Base-by-base conservation (phyloP, 345 rosid genomes). In the Eucalyptus cloeziana region DNA sequence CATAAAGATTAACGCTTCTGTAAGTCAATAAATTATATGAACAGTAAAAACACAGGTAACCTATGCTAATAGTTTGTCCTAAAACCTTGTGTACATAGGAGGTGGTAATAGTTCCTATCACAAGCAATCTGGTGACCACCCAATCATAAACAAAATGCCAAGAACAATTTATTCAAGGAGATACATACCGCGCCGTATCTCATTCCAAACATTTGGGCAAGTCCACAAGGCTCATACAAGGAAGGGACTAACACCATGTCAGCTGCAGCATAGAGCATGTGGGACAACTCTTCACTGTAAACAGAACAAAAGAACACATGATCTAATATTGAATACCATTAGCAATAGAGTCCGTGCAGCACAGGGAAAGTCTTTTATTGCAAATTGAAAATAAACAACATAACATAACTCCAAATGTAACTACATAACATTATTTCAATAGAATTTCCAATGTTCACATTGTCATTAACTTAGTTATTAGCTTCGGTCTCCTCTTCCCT, bases 191-290 rank as follows among this genome's bases (percentile, higher is more conserved):
- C 90, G 47, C 96, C 96, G 80, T 94, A 94, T 24, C 93, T 91
- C 96, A 94, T 93, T 86, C 96, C 96, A 87, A 94, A 88, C 94
- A 94, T 94, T 91, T 94, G 96, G 71, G 96, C 92, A 91, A 94
- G 95, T 88, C 96, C 96, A 88, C 96, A 94, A 47, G 95, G 96
- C 86, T 94, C 96, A 79, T 93, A 94, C 56, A 94, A 91, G 79
- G 96, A 94, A 90, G 96, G 96, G 91, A 94, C 94, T 87, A 94
- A 88, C 58, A 94, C 95, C 76, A 93, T 88, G 90, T 94, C 96
- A 54, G 95, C 96, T 43, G 95, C 95, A 62, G 96, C 94, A 91
- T 94, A 94, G 86, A 94, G 95, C 94, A 94, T 92, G 89, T 94
- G 96, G 86, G 96, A 92, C 81, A 94, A 90, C 92, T 94, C 95